Evolutionary conservation across 495 filamentous ascomycete species (phyloP), one percentile per base, ranked within the genome.

Genomic region (Aspergillus indologenus): DNA sequence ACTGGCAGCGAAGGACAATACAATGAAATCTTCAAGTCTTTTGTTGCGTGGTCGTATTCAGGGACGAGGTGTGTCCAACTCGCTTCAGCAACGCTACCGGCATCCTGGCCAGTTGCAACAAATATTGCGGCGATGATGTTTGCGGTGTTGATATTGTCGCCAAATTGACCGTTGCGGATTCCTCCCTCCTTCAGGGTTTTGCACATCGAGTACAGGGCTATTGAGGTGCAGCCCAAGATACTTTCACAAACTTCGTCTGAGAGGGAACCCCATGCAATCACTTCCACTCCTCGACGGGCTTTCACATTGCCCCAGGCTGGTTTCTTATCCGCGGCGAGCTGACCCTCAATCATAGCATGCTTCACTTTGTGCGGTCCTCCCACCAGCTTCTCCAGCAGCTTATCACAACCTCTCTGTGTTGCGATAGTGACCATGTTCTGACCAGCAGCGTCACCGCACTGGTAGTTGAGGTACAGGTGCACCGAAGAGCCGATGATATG

Each of bases 401-500:
- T 29, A n/a, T 57, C 53, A 43, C 61, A 64, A 8, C 29, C 58
- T 24, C 52, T 12, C 21, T 60, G 48, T 5, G 57, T 60, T 8
- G 57, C 61, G 21, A 60, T 54, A 17, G 57, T 57, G 23, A 60
- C 58, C 61, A 64, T 60, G 44, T 64, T 64, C 23, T 64, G 57
- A 1, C 57, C 61, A 1, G 57, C 61, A 3, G 61, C 57, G 24
- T 57, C 40, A 26, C 61, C 61, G 42, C 57, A 60, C 7, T 31
- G 18, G 50, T 64, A 64, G 22, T 53, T 56, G 47, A 60, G 57
- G 0, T 47, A 14, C 6, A 60, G 43, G 23, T 64, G 61, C 7
- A 45, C 49, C 1, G 23, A 45, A 20, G 46, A 50, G 29, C 61
- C 61, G 8, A 64, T 47, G 7, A 64, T 17, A n/a, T 52, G 43